A percentile compares a stretch with the other conserved stretches of the same genome.
Conservation (phyloP, 352 stramenopile species). For the Lagenidium giganteum region DNA sequence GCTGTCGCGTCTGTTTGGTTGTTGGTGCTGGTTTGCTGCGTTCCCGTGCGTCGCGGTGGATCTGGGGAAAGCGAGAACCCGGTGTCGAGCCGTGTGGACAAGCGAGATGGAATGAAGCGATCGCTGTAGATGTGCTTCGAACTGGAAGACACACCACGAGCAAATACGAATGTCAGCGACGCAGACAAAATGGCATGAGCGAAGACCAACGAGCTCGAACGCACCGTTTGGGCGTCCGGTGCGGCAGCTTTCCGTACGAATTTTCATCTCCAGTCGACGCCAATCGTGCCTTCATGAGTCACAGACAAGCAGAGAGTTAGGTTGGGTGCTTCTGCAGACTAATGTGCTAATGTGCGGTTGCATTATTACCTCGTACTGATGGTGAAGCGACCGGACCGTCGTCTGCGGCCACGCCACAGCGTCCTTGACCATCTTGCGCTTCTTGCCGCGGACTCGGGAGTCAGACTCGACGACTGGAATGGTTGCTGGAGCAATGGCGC, state of each 20-base stretch:
- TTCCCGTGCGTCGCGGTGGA: constrained; percentile 25
- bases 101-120: constrained; percentile 77
- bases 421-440: not conserved
- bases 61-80: constrained; percentile 59
- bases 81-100: constrained; percentile 71
- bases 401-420: constrained; percentile 3
- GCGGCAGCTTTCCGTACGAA: constrained; percentile 26
- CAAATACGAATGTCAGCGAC: no score
- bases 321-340: no score
- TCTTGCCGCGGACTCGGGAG: not conserved
- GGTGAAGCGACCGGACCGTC: constrained; percentile 31
- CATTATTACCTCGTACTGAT: constrained; percentile 57
- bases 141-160: constrained; percentile 11
- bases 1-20: constrained; percentile 13
- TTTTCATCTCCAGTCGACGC: constrained; percentile 26
- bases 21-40: not conserved
- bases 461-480: not conserved
- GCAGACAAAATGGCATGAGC: no score
- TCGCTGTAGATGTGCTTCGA: constrained; percentile 86
- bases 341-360: no score
- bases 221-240: constrained; percentile 52
- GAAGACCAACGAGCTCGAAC: not conserved
- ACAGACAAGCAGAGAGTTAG: no score
- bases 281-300: constrained; percentile 35
- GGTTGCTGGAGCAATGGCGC: no score